Base-by-base conservation (phyloP, 257 asterid species). In the Gentiana macrophylla region DNA sequence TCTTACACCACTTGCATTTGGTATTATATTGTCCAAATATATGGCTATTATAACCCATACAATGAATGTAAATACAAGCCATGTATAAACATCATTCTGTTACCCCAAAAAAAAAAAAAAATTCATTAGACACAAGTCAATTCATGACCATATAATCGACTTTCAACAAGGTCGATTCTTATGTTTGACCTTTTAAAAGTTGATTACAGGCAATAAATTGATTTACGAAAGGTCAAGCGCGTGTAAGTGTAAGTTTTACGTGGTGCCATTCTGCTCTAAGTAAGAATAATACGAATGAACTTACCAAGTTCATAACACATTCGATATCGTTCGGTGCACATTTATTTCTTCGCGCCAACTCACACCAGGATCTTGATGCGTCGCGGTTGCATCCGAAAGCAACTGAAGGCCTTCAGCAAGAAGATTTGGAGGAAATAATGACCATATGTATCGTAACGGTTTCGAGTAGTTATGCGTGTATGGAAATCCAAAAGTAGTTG, bases 341-440 rank as follows among this genome's bases (percentile, higher is more conserved):
- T 62, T 60, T 65, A 53, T 72, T 62, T 75, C 96, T 86, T 53
- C 86, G 35, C 66, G 79, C 97, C 97, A 89, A 83, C 91, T 86
- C 66, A 89, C 44, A 62, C 97, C 97, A 36, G 89, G 89, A 76
- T 89, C 97, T 75, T 75, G 83, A 77, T 93, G 88, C 67, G 96
- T 84, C 65, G 67, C 80, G 61, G 97, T 89, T 61, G 97, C 96
- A 69, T 9, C 78, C 54, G 96, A 63, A 72, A 84, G 96, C 73
- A 89, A 77, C 68, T 67, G 60, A 77, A 86, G 81, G 70, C 94
- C 96, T 59, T 67, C 65, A 64, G 96, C 86, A 62, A 86, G 77
- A 70, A 82, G 96, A 83, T 89, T 82, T 65, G 97, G 97, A 37
- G 97, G 97, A 75, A 86, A 89, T 12, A 84, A 55, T n/a, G 96